These are phyloP conservation scores for Phanerochaete carnosa DNA, from an alignment of 768 basidiomycete species.

Conservation along the genomic window DNA sequence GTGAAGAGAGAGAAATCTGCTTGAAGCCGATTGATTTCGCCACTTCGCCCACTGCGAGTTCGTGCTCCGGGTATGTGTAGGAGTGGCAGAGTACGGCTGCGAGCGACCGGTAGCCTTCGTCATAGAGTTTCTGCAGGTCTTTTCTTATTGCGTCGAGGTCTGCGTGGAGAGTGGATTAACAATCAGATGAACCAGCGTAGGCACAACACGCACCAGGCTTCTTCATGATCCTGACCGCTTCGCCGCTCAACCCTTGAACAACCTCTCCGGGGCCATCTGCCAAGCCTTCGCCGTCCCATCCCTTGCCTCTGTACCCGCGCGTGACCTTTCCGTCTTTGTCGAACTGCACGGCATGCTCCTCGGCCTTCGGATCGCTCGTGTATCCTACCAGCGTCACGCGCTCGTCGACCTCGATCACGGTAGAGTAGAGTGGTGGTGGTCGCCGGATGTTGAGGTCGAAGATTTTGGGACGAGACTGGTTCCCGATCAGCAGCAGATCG, in stretches of 20 bases:
- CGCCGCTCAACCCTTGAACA: conserved; percentile 80
- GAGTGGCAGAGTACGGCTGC: conserved; percentile 92
- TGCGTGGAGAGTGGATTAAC: conserved; percentile 21
- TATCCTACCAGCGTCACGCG: conserved; percentile 93
- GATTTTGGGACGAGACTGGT: conserved; percentile 91
- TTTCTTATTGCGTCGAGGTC: conserved; percentile 50
- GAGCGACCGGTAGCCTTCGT: conserved; percentile 81
- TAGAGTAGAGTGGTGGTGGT: conserved; percentile 69
- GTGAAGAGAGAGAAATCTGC: conserved; percentile 85
- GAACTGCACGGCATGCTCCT: conserved; percentile 74
- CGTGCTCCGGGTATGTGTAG: conserved; percentile 89
- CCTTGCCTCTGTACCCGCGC: conserved; percentile 71
- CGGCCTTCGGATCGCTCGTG: conserved; percentile 82
- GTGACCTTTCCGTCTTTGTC: conserved; percentile 63
- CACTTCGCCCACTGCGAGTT: conserved; percentile 63
- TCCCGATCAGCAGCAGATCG: conserved; percentile 90
- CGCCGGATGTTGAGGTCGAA: conserved; percentile 92
- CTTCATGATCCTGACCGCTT: conserved; percentile 81
- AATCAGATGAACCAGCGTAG: too few species aligned
- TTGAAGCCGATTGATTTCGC: conserved; percentile 83
- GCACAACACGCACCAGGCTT: conserved; percentile 52
- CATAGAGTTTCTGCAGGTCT: conserved; percentile 70
- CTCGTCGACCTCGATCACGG: conserved; percentile 80
- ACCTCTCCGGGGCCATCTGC: conserved; percentile 82
- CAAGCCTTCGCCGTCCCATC: conserved; percentile 66